Evolutionary conservation across 1,139 yeast species (phyloP).

Genomic region (Entelexis sorbosivorans): DNA sequence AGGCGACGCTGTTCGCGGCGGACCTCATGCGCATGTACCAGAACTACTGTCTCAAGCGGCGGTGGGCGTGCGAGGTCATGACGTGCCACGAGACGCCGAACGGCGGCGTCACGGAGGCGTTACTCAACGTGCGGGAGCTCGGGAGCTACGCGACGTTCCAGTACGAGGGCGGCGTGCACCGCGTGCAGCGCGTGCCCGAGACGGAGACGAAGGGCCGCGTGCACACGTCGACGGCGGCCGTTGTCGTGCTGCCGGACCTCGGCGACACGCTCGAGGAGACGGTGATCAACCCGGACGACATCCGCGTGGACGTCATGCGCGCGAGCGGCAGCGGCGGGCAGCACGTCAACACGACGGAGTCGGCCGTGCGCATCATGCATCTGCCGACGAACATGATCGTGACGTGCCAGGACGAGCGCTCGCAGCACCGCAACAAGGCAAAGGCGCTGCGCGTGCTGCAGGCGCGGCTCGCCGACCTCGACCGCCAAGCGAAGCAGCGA

Average conservation of each 20-base stretch:
- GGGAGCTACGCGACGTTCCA: conserved; percentile 67
- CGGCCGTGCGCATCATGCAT: conserved; percentile 90
- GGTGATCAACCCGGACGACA: conserved; percentile 77
- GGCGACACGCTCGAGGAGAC: conserved; percentile 44
- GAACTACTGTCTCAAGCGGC: conserved; percentile 50
- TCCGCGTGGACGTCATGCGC: conserved; percentile 88
- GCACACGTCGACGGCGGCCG: conserved; percentile 94
- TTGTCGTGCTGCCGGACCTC: conserved; percentile 81
- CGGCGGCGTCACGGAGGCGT: conserved; percentile 69
- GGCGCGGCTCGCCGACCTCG: conserved; percentile 74
- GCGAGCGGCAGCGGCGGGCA: conserved; percentile 98
- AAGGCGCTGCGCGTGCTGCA: conserved; percentile 76
- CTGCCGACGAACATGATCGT: conserved; percentile 85
- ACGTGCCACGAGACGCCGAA: conserved; percentile 42
- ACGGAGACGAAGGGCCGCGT: conserved; percentile 91
- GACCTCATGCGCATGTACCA: conserved; percentile 75
- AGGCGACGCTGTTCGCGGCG: conserved; percentile 75
- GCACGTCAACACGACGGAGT: conserved; percentile 95
- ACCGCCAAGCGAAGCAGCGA: conserved; percentile 51
- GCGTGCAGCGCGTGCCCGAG: conserved; percentile 88
- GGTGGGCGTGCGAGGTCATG: conserved; percentile 57
- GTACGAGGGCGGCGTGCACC: conserved; percentile 89
- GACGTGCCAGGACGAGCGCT: conserved; percentile 86
- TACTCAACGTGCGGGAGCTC: conserved; percentile 58
- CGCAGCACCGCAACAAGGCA: conserved; percentile 93